Conservation (phyloP, 768 basidiomycete species). For the Boletus vinaceobasis region DNA sequence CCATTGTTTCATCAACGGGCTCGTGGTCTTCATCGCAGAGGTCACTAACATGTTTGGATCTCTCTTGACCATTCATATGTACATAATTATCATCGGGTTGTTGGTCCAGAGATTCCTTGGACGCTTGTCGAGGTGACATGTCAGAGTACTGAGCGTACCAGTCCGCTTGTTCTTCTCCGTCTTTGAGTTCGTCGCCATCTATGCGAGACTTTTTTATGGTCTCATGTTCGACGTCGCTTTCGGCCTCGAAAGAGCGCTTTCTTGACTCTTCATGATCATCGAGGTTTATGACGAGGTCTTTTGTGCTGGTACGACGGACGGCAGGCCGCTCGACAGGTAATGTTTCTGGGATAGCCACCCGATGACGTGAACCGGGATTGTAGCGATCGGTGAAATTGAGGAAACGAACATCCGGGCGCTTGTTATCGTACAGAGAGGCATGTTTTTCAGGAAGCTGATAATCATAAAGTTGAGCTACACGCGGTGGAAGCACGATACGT, state of each 20-base stretch:
- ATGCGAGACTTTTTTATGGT: constrained; percentile 51
- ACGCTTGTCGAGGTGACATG: constrained; percentile 36
- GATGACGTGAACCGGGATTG: constrained; percentile 29
- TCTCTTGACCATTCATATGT: constrained; percentile 41
- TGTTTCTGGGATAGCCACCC: constrained; percentile 3
- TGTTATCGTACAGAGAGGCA: constrained; percentile 13
- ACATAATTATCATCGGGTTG: constrained; percentile 42
- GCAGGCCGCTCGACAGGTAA: constrained; percentile 16
- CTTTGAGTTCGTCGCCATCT: constrained; percentile 46
- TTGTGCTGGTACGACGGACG: constrained; percentile 32
- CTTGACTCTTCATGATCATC: constrained; percentile 29
- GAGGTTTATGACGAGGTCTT: constrained; percentile 22
- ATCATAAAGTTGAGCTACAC: constrained; percentile 22
- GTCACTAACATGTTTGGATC: constrained; percentile 31
- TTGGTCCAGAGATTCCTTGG: constrained; percentile 48
- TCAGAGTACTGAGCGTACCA: constrained; percentile 34
- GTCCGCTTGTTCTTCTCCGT: constrained; percentile 47
- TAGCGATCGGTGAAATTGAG: constrained; percentile 38
- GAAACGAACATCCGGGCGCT: constrained; percentile 14
- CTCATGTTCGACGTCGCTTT: constrained; percentile 41
- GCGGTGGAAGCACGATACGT: constrained; percentile 13
- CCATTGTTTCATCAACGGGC: constrained; percentile 32
- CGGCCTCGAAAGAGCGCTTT: constrained; percentile 46
- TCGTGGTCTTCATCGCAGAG: constrained; percentile 51
- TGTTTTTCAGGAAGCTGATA: constrained; percentile 19